Evolutionary conservation across 2,329 filamentous ascomycete species (phyloP).

Genomic region (Hypocreales sp.): DNA sequence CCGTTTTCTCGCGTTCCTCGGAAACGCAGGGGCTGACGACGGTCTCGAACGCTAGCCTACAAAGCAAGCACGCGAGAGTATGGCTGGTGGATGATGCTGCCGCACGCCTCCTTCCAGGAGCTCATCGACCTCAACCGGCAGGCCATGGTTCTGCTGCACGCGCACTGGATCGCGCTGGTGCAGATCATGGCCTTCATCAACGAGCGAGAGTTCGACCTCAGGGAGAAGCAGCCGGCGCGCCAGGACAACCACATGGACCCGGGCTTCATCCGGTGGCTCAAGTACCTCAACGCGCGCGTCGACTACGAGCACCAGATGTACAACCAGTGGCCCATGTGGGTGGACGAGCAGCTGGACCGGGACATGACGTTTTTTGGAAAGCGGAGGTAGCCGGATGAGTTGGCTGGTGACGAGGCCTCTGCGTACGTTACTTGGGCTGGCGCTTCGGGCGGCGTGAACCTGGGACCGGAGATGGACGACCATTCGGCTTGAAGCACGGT

Average conservation of each 20-base stretch:
- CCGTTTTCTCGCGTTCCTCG: too few relatives aligned
- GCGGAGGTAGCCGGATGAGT: slow-evolving; percentile 1
- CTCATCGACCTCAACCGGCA: slow-evolving; percentile 32
- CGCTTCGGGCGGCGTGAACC: too few relatives aligned
- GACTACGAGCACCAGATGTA: slow-evolving; percentile 26
- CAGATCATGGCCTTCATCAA: slow-evolving; percentile 36
- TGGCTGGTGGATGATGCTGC: slow-evolving; percentile 42
- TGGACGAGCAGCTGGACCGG: slow-evolving; percentile 30
- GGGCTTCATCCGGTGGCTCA: slow-evolving; percentile 34
- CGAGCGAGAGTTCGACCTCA: slow-evolving; percentile 20
- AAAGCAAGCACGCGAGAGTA: slow-evolving; percentile 33
- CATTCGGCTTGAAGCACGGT: too few relatives aligned
- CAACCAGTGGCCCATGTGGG: slow-evolving; percentile 39
- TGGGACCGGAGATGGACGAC: too few relatives aligned
- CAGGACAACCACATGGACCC: slow-evolving; percentile 16
- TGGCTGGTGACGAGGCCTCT: neutral
- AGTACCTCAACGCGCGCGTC: slow-evolving; percentile 30
- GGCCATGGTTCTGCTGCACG: slow-evolving; percentile 28
- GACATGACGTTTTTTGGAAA: slow-evolving; percentile 31
- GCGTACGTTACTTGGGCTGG: slow-evolving; percentile 1
- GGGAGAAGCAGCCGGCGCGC: slow-evolving; percentile 12
- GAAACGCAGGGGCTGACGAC: slow-evolving; percentile 1
- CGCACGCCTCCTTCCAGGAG: slow-evolving; percentile 33
- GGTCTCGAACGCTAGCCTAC: slow-evolving; percentile 28
- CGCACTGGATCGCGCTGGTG: slow-evolving; percentile 39